Percentiles rank a stretch among this genome's conserved stretches.
Evolutionary conservation across 805 yeast species (phyloP).

Genomic region (Zygoascus bituminiphila): DNA sequence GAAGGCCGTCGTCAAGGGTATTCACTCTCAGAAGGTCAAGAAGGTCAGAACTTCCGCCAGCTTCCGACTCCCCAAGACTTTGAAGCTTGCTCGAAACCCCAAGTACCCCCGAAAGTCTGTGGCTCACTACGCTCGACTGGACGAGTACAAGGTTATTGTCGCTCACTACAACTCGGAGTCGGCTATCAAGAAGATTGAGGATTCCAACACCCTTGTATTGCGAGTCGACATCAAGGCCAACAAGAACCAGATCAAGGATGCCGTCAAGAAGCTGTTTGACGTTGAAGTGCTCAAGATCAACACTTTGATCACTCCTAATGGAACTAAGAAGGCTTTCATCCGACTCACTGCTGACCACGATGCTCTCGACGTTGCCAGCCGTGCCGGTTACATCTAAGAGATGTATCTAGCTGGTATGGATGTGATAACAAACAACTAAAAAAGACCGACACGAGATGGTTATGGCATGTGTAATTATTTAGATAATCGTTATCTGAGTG

Average conservation of each 20-base stretch:
- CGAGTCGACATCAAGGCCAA: constrained; percentile 95
- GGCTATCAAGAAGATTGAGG: constrained; percentile 99
- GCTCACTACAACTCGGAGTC: constrained; percentile 96
- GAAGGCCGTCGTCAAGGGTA: constrained; percentile 98
- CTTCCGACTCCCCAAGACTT: constrained; percentile 97
- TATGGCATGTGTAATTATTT: constrained; percentile 1
- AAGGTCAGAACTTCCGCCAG: constrained; percentile 93
- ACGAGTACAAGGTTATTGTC: constrained; percentile 88
- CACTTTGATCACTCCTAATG: constrained; percentile 98
- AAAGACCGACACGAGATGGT: not conserved
- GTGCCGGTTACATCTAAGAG: constrained; percentile 93
- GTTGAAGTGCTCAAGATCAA: constrained; percentile 90
- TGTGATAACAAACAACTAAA: not conserved
- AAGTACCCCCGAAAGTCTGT: constrained; percentile 92
- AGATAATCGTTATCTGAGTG: not conserved
- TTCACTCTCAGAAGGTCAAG: constrained; percentile 79
- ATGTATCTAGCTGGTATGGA: not conserved
- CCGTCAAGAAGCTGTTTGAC: constrained; percentile 96
- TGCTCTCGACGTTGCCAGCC: constrained; percentile 99
- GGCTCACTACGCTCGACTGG: constrained; percentile 95
- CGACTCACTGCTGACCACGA: constrained; percentile 98
- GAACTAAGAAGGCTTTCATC: constrained; percentile 99
- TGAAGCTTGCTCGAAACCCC: constrained; percentile 89
- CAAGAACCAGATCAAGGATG: constrained; percentile 97
- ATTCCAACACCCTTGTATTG: constrained; percentile 98